Conservation (phyloP, 805 yeast species). For the Metschnikowia arizonensis region DNA sequence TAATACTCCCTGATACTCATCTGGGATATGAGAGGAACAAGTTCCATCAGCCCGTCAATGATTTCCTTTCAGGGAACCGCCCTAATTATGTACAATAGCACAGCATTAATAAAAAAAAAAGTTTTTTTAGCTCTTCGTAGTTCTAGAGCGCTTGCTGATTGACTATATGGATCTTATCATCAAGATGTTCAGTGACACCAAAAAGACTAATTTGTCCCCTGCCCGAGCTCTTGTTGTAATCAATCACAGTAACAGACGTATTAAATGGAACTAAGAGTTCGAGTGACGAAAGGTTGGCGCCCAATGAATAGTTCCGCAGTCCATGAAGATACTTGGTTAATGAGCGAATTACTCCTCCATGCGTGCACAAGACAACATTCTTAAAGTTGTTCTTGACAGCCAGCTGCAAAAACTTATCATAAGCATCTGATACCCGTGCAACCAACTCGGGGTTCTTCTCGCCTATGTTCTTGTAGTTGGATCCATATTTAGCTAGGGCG, state of each 20-base stretch:
- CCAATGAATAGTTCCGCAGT: slow-evolving; percentile 35
- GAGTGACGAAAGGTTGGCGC: slow-evolving; percentile 33
- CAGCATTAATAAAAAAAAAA: background rate
- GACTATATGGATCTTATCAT: slow-evolving; percentile 32
- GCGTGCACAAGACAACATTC: slow-evolving; percentile 64
- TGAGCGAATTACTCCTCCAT: slow-evolving; percentile 76
- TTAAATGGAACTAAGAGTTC: slow-evolving; percentile 62
- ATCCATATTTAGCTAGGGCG: slow-evolving; percentile 60
- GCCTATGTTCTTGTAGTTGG: slow-evolving; percentile 58
- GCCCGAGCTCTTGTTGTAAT: slow-evolving; percentile 40
- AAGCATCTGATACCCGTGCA: slow-evolving; percentile 45
- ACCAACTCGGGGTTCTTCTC: slow-evolving; percentile 49
- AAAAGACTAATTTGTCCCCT: slow-evolving; percentile 48
- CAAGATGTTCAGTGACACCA: slow-evolving; percentile 69
- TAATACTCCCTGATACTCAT: too few species aligned
- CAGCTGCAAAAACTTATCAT: slow-evolving; percentile 40
- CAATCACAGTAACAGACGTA: slow-evolving; percentile 69
- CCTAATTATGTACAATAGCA: background rate
- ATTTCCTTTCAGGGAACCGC: background rate
- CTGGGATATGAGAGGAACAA: background rate
- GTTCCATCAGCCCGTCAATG: background rate
- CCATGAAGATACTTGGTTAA: slow-evolving; percentile 49
- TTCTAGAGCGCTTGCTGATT: slow-evolving; percentile 16
- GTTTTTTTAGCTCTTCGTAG: background rate
- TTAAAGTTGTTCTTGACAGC: slow-evolving; percentile 29